Evolutionary conservation across 148 eudicot species (phyloP), one percentile per base, ranked within the genome.

Genomic region (Rhododendron simsii): DNA sequence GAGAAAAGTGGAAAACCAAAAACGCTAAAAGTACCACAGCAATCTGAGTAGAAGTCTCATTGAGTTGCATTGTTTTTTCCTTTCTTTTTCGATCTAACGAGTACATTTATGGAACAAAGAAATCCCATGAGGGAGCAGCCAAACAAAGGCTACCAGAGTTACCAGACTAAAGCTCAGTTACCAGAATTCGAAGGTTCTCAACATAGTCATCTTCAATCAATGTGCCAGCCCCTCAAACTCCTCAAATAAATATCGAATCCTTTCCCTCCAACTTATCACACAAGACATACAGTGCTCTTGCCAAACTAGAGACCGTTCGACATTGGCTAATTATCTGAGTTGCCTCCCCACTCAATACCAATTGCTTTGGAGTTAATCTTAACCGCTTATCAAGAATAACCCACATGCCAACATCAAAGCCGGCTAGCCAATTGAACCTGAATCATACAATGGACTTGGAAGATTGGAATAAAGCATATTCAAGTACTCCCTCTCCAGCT

Each of bases 381-480:
- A 75, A 75, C 47, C 48, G 2, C 26, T 39, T 16, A 7, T 39
- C n/a, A 8, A 75, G 47, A 75, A 75, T 7, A 39, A 75, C 21
- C 21, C 23, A 74, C n/a, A 75, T 39, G 79, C 79, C 79, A 75
- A 75, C 79, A 35, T 37, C 79, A 35, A 74, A 75, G 47, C 79
- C 48, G 20, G 79, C 45, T 37, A 16, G 47, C 23, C n/a, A 75
- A 75, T 39, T 37, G 79, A 39, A 75, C 47, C 79, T 11, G 35
- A 39, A 39, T 75, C 39, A 20, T 39, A 47, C 45, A 20, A 11
- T 75, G n/a, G 79, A 75, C n/a, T 39, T 15, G 8, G 18, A 37
- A 39, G 79, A 75, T 59, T 39, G 79, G 48, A 75, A 37, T 75
- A 75, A 20, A 75, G 79, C 11, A 75, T 7, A 75, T 39, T 75